Percentiles rank a stretch among this genome's conserved stretches.
Conservation (phyloP, 495 filamentous ascomycete genomes). For the Penicillium cinerascens region DNA sequence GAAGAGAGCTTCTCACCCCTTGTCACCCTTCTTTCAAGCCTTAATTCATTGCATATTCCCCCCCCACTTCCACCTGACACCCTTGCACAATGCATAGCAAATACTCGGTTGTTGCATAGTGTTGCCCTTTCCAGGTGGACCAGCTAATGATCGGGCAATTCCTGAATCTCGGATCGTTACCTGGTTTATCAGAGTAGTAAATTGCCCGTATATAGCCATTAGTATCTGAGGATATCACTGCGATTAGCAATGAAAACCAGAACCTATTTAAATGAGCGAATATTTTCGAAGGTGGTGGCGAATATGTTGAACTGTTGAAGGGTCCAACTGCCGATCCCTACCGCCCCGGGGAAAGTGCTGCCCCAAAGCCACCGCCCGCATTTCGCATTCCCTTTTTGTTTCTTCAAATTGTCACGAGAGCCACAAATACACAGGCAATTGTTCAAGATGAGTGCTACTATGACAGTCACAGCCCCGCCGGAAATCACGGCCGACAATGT, state of each 20-base stretch:
- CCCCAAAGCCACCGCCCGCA: constrained; percentile 5
- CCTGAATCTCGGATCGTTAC: too few species aligned
- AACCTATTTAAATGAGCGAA: not conserved
- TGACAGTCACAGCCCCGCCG: constrained; percentile 34
- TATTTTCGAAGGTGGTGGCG: not conserved
- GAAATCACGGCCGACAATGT: constrained; percentile 81
- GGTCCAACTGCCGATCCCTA: constrained; percentile 17
- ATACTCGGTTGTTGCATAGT: too few species aligned
- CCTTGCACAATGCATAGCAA: too few species aligned
- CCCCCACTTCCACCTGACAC: too few species aligned
- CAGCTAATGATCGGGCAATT: too few species aligned
- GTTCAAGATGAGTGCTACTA: constrained; percentile 49
- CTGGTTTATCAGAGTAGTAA: too few species aligned
- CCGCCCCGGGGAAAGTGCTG: constrained; percentile 10
- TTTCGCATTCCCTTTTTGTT: constrained; percentile 3
- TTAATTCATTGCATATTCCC: too few species aligned
- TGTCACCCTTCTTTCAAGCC: too few species aligned
- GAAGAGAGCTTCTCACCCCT: too few species aligned
- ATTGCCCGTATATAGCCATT: too few species aligned
- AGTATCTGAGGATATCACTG: not conserved
- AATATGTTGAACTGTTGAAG: not conserved
- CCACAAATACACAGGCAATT: not conserved
- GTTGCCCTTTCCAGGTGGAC: too few species aligned
- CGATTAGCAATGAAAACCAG: not conserved
- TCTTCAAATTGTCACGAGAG: not conserved